Base-by-base conservation (phyloP, 345 rosid genomes). In the Boechera divaricarpa region DNA sequence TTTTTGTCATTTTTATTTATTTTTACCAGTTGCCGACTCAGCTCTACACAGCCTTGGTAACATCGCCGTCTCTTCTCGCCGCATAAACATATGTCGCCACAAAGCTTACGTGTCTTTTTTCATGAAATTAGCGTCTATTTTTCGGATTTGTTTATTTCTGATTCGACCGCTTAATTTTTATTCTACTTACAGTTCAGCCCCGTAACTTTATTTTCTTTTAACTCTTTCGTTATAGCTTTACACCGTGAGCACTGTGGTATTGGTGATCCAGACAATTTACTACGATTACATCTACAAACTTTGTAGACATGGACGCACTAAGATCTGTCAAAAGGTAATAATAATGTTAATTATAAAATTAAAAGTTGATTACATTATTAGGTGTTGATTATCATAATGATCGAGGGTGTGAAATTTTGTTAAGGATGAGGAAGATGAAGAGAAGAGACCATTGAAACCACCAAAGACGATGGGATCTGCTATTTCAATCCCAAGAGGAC, bases 11-110 rank as follows among this genome's bases (percentile, higher is more conserved):
- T 61, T 64, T 60, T 21, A 5, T n/a, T 63, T 32, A 69, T 45
- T 42, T 36, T 63, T n/a, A 79, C 68, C 96, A 94, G 98, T 70
- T 94, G 80, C 99, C 99, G 41, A 95, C 99, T 66, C 99, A 95
- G 80, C 79, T 70, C 81, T 95, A 89, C 90, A 90, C 99, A 26
- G 99, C 99, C 62, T 82, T 92, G 86, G 98, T 95, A 87, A 81
- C 13, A 10, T 4, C 69, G 56, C 28, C 26, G 64, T 35, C 66
- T 35, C 66, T 15, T 42, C 73, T 72, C 81, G 77, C 72, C 76
- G 72, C 76, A 57, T 70, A 77, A 77, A 71, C 76, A 77, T 44
- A 38, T 70, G 75, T 69, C 75, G 16, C 58, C 53, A n/a, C 3
- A 21, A 21, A 35, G 58, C 29, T 39, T 59, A 35, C 59, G 72